Conservation (phyloP, 208 protist genomes). For the Trypanosoma mega region DNA sequence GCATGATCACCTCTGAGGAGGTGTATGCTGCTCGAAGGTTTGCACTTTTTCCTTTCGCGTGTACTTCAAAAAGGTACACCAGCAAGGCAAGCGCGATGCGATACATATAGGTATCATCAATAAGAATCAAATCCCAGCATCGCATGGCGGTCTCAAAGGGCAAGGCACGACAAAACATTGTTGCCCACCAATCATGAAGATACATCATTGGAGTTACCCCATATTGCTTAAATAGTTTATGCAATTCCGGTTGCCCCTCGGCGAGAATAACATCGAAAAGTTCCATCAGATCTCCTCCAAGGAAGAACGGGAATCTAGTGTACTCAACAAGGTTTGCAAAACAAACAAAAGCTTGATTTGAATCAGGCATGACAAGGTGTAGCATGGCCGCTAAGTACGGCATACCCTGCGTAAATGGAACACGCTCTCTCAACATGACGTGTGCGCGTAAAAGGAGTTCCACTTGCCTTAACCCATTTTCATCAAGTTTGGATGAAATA, state of each 20-base stretch:
- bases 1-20: constrained; percentile 5
- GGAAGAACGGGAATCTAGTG: constrained; percentile 5
- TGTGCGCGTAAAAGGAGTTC: constrained; percentile 17
- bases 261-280: constrained; percentile 11
- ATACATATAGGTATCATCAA: constrained; percentile 13
- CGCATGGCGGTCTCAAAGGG: constrained; percentile 13
- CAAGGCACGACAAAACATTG: constrained; percentile 20
- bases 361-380: constrained; percentile 10
- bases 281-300: constrained; percentile 5
- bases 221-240: constrained; percentile 14
- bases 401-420: constrained; percentile 32
- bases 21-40: background rate
- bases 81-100: constrained; percentile 16
- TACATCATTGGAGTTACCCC: constrained; percentile 7
- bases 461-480: background rate
- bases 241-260: constrained; percentile 2
- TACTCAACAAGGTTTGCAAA: constrained; percentile 20
- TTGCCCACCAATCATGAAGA: constrained; percentile 32
- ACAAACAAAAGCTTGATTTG: constrained; percentile 18
- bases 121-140: constrained; percentile 26
- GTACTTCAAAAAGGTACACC: constrained; percentile 4
- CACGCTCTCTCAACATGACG: constrained; percentile 14
- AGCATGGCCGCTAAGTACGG: constrained; percentile 26
- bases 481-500: constrained; percentile 3
- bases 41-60: background rate